These are phyloP conservation scores for Pseudogymnoascus sp. DNA, from an alignment of 2,329 filamentous ascomycete species.

Conservation along the genomic window DNA sequence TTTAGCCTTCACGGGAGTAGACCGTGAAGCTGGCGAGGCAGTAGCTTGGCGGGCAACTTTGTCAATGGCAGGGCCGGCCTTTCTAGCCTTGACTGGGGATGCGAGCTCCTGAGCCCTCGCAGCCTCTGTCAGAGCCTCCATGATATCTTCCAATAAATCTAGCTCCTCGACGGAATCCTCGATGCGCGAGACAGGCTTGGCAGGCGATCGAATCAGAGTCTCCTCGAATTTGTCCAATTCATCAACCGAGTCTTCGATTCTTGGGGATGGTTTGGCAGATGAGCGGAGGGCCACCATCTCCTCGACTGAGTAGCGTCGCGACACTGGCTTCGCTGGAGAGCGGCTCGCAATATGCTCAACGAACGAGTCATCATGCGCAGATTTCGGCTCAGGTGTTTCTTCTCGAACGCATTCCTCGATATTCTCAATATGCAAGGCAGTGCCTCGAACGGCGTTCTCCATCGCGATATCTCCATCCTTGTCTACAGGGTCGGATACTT, in stretches of 20 bases:
- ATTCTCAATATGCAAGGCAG: not conserved
- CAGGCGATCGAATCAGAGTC: conserved; percentile 25
- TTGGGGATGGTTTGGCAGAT: conserved; percentile 26
- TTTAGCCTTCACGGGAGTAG: not conserved
- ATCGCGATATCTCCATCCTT: not conserved
- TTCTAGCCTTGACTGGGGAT: conserved; percentile 17
- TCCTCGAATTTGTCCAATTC: conserved; percentile 44
- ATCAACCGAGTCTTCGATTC: conserved; percentile 53
- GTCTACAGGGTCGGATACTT: not conserved
- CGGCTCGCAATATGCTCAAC: conserved; percentile 31
- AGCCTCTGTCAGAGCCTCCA: conserved; percentile 37
- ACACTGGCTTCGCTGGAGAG: conserved; percentile 10
- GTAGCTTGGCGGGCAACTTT: not conserved
- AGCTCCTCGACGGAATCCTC: conserved; percentile 58
- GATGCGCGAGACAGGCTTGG: conserved; percentile 39
- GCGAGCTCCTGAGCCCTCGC: conserved; percentile 22
- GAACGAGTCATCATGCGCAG: conserved; percentile 28
- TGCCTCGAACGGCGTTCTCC: not conserved
- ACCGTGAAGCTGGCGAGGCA: not conserved
- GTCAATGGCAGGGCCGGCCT: not conserved
- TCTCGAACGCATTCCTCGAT: not conserved
- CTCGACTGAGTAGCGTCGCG: conserved; percentile 17
- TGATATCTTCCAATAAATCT: conserved; percentile 53
- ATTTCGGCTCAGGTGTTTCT: not conserved
- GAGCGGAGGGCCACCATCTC: conserved; percentile 24